A percentile compares a stretch with the other conserved stretches of the same genome.
These are phyloP conservation scores for Glycyrrhiza uralensis DNA, from an alignment of 306 rosid species.

Conservation along the genomic window DNA sequence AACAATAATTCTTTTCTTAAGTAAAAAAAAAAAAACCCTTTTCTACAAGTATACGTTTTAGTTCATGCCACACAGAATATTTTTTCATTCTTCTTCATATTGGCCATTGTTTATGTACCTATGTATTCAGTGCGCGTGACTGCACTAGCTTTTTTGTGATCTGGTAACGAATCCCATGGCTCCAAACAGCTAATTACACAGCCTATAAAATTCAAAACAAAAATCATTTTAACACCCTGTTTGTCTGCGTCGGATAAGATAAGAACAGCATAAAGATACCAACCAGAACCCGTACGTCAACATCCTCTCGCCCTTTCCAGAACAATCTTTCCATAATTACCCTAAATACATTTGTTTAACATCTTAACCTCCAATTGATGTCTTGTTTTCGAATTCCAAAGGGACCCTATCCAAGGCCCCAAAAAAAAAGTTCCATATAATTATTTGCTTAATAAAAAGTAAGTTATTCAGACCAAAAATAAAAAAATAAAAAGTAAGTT, in stretches of 20 bases:
- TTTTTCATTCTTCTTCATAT: no score
- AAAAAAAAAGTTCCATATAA: not conserved
- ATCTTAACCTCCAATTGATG: not conserved
- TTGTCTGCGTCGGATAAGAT: slow-evolving; percentile 5
- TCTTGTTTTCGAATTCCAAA: not conserved
- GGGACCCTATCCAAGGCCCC: not conserved
- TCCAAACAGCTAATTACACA: not conserved
- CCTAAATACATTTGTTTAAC: not conserved
- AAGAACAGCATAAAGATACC: slow-evolving; percentile 36
- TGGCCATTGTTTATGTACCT: no score
- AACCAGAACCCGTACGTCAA: slow-evolving; percentile 28
- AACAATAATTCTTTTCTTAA: no score
- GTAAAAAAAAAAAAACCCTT: no score
- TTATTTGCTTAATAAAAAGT: not conserved
- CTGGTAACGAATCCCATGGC: not conserved
- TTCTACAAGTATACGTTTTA: no score
- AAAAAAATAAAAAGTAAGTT: not conserved
- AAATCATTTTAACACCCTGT: slow-evolving; percentile 19
- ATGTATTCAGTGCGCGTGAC: not conserved
- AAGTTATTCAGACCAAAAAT: no score
- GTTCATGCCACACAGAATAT: no score
- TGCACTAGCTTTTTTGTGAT: not conserved
- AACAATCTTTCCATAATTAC: slow-evolving; percentile 36
- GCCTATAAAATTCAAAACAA: slow-evolving; percentile 16
- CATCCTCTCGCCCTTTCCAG: slow-evolving; percentile 41